phyloP scores from a whole-genome alignment of 225 moss, liverwort and hornwort genomes.

The Pseudisothecium myosuroides region DNA sequence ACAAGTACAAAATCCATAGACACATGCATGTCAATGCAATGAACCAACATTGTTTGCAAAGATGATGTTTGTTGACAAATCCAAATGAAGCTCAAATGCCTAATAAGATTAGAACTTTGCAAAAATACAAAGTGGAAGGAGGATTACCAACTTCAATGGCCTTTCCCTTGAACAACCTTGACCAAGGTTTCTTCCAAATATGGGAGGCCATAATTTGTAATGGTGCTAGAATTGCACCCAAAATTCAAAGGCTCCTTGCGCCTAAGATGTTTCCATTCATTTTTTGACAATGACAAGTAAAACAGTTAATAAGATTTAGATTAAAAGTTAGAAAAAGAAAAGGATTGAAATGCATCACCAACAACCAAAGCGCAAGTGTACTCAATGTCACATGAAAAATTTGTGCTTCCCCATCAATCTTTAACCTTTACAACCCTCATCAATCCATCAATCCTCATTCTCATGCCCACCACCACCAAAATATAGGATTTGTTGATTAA shows the following conservation, averaged over 20 bases:
- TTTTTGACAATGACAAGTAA: no score
- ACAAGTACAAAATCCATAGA: no score
- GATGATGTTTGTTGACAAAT: no score
- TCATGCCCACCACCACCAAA: background rate
- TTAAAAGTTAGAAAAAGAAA: no score
- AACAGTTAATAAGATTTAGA: background rate
- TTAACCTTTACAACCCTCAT: background rate
- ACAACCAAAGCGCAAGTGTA: background rate
- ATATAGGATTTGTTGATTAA: background rate
- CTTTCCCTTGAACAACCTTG: background rate
- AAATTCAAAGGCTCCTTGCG: no score
- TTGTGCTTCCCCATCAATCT: background rate
- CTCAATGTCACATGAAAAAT: background rate
- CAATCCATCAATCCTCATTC: background rate
- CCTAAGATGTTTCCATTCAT: no score
- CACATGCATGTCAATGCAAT: no score
- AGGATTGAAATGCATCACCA: background rate
- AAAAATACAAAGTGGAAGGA: no score
- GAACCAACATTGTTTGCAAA: no score
- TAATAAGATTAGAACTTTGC: no score
- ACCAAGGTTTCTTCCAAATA: background rate
- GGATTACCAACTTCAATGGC: background rate
- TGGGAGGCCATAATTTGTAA: no score
- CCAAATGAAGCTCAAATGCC: background rate
- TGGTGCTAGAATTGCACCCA: no score